Evolutionary conservation across 768 basidiomycete genomes (phyloP).

Genomic region (Galerina sulciceps): DNA sequence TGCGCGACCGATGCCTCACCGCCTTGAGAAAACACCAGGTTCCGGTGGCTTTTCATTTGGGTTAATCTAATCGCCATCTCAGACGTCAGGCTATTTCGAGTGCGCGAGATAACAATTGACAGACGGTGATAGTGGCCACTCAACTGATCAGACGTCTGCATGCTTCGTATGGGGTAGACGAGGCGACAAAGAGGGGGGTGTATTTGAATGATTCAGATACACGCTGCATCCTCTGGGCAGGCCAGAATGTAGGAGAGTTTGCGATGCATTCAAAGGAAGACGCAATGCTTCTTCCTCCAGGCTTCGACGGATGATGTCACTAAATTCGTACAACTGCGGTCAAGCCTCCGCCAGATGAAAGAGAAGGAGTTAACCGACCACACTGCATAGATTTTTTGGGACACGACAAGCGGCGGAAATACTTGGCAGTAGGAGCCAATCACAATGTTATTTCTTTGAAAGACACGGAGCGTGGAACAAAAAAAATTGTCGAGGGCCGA

Average conservation of each 20-base stretch:
- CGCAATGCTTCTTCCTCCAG: neutral
- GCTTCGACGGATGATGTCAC: constrained; percentile 4
- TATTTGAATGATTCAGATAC: neutral
- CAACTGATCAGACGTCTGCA: constrained; percentile 6
- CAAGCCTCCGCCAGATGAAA: neutral
- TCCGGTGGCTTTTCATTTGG: constrained; percentile 19
- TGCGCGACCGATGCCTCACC: neutral
- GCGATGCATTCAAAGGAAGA: neutral
- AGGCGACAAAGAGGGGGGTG: neutral
- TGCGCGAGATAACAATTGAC: constrained; percentile 16
- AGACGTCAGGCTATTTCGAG: constrained; percentile 8
- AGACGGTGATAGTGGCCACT: constrained; percentile 15
- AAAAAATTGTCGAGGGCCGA: neutral
- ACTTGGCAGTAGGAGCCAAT: neutral
- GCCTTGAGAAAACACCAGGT: constrained; percentile 4
- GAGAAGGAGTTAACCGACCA: neutral
- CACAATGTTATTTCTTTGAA: neutral
- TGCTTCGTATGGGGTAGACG: neutral
- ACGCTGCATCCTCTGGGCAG: neutral
- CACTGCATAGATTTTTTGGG: neutral
- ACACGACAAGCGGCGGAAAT: neutral
- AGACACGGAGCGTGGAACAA: neutral
- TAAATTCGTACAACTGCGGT: neutral
- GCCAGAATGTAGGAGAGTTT: too few species aligned
- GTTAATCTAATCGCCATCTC: constrained; percentile 17